Base-by-base conservation (phyloP, 176 grass and related monocot genomes). In the Oryza meyeriana region DNA sequence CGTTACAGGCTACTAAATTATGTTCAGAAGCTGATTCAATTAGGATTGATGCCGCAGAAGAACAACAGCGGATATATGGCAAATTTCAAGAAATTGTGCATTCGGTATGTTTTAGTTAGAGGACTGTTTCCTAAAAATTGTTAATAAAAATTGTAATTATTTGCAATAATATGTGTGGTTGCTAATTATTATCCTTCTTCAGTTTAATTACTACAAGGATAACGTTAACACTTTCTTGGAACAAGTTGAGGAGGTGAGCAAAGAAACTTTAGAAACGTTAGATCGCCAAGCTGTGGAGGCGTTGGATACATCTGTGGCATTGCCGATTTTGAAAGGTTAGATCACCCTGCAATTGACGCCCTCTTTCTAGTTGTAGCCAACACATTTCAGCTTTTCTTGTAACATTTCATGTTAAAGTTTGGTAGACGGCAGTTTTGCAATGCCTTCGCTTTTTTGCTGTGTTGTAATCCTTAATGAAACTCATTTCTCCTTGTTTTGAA, bases 21-120 rank as follows among this genome's bases (percentile, higher is more conserved):
- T 63, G 76, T 50, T 79, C 75, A 3, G 90, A 90, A 70, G 69
- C 65, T 33, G 84, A 87, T 69, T 38, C 24, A 12, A 61, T 78
- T 14, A 36, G 30, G 40, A 72, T 36, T 36, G 61, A 63, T 40
- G 86, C 77, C 28, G 67, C 34, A 25, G 42, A 57, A 79, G 83
- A 85, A 69, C 84, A 78, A 59, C 80, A 89, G 7, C 74, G 72
- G 69, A 79, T 97, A 36, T 55, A 36, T 45, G 44, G 65, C 11
- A 97, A 87, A 76, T 65, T 55, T 16, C 57, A 90, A 33, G 40
- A 87, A 74, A 82, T 94, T 78, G 55, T 73, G 61, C 22, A 86
- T 16, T 77, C 65, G 57, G 92, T 97, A 91, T 62, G 83, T 88
- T 8, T 62, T 63, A 29, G 24, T 31, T 44, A 39, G 28, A 41